phyloP scores from a whole-genome alignment of 2,329 filamentous ascomycete genomes.

The Alternaria sp. region DNA sequence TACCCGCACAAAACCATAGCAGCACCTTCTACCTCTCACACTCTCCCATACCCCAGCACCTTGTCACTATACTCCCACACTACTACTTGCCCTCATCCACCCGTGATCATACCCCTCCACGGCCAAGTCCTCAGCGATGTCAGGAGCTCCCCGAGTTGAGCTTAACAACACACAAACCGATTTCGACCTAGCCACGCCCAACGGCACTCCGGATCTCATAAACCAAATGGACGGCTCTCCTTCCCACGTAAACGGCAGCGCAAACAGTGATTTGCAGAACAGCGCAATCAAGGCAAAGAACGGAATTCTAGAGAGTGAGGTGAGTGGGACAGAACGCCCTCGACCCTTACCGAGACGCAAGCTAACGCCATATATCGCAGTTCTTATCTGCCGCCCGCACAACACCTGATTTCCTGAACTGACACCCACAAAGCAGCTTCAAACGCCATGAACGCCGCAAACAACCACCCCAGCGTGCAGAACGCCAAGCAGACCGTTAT shows the following conservation, averaged over 20 bases:
- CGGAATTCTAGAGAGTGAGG: slow-evolving; percentile 55
- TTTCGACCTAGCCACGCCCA: slow-evolving; percentile 39
- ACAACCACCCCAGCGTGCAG: slow-evolving; percentile 61
- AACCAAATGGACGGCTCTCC: slow-evolving; percentile 27
- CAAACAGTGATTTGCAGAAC: slow-evolving; percentile 28
- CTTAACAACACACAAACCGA: slow-evolving; percentile 39
- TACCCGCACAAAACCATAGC: slow-evolving; percentile 16
- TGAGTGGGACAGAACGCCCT: slow-evolving; percentile 45
- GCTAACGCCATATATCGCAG: slow-evolving; percentile 49
- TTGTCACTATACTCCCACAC: neutral
- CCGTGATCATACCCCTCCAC: slow-evolving; percentile 3
- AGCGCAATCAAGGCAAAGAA: slow-evolving; percentile 48
- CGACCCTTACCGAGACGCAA: slow-evolving; percentile 45
- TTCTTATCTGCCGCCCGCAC: slow-evolving; percentile 50
- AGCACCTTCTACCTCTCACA: slow-evolving; percentile 4
- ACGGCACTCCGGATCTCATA: slow-evolving; percentile 26
- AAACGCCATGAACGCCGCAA: slow-evolving; percentile 58
- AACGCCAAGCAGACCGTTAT: slow-evolving; percentile 53
- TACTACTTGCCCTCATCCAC: slow-evolving; percentile 6
- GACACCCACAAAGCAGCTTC: slow-evolving; percentile 56
- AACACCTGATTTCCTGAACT: slow-evolving; percentile 38
- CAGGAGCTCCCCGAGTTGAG: slow-evolving; percentile 44
- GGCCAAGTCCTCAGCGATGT: slow-evolving; percentile 30
- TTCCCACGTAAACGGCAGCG: slow-evolving; percentile 33
- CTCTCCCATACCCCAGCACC: slow-evolving; percentile 7